Base-by-base conservation (phyloP, 2,329 filamentous ascomycete species). In the Ophiocordyceps sinensis region DNA sequence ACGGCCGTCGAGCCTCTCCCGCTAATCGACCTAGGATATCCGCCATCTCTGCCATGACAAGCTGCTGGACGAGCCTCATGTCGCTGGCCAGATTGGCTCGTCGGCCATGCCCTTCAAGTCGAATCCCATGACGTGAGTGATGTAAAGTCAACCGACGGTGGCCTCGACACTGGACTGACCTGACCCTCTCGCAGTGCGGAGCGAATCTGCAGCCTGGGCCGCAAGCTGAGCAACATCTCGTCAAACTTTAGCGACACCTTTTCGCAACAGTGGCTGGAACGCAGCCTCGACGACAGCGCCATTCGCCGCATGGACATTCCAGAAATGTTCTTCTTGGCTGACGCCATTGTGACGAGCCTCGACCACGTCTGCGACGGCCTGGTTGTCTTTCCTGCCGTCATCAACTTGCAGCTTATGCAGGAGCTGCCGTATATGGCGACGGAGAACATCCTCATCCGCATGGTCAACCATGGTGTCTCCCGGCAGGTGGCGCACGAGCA, bases 401-500 rank as follows among this genome's bases (percentile, higher is more conserved):
- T 93, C 56, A 67, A 71, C 45, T 68, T 71, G 44, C 78, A 73
- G 46, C 68, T 93, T 37, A 71, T 78, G 50, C 73, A 79, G 46
- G 84, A 93, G 62, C 73, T 95, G 13, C 88, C 88, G 1, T 94
- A 94, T 64, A 93, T 89, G 82, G 73, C 78, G 8, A 87, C 79
- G 8, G 56, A 51, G 43, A 45, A 47, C 35, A 79, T 87, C 56
- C 84, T 88, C 57, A 87, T 93, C 84, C 77, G 76, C 49, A 70
- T 89, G 42, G 76, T 80, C 26, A 75, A 77, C 43, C 73, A 79
- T 53, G 85, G 84, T 28, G 72, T 68, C 26, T 83, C 76, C 10
- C 68, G 86, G 39, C 85, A 93, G 58, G 84, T 88, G 21, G 82
- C 85, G 1, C 87, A 94, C 61, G 87, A 94, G 64, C 67, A 89